phyloP scores from a whole-genome alignment of 1,139 yeast genomes.

The Candida pseudoviswanathii region DNA sequence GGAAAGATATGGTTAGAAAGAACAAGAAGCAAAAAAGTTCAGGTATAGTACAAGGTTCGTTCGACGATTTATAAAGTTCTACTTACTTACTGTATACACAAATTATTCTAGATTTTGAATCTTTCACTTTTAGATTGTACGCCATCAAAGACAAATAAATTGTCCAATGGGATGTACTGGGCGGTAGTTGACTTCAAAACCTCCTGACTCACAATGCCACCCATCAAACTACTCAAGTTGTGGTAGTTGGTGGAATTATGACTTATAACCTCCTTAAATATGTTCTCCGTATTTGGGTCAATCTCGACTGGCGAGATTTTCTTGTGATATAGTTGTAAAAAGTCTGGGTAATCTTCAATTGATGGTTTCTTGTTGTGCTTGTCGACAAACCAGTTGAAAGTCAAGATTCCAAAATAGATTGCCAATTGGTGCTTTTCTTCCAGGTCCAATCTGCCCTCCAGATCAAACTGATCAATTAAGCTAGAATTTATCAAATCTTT shows the following conservation, averaged over 20 bases:
- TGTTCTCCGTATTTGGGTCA: slow-evolving; percentile 20
- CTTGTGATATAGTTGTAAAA: slow-evolving; percentile 20
- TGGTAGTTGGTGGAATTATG: slow-evolving; percentile 38
- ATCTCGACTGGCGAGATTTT: slow-evolving; percentile 12
- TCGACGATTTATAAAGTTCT: slow-evolving; percentile 62
- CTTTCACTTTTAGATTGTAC: slow-evolving; percentile 52
- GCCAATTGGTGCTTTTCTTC: slow-evolving; percentile 24
- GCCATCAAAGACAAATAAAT: slow-evolving; percentile 70
- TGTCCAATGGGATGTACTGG: slow-evolving; percentile 75
- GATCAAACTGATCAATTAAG: slow-evolving; percentile 19
- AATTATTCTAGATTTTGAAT: slow-evolving; percentile 38
- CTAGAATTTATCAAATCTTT: slow-evolving; percentile 20
- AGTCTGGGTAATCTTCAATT: slow-evolving; percentile 22
- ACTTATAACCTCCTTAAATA: slow-evolving; percentile 31
- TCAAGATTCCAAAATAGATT: slow-evolving; percentile 39
- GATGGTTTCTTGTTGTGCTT: slow-evolving; percentile 21
- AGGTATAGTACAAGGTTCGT: slow-evolving; percentile 52
- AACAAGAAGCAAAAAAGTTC: slow-evolving; percentile 51
- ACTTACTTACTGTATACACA: neutral
- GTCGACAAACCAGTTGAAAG: slow-evolving; percentile 28
- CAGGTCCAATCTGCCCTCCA: slow-evolving; percentile 15
- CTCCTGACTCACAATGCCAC: slow-evolving; percentile 83
- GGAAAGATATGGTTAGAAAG: slow-evolving; percentile 81
- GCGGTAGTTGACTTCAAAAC: slow-evolving; percentile 62
- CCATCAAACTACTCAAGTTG: slow-evolving; percentile 51